Evolutionary conservation across 1,284 basidiomycete genomes (phyloP), one percentile per base, ranked within the genome.

Genomic region (Chiua sp.): DNA sequence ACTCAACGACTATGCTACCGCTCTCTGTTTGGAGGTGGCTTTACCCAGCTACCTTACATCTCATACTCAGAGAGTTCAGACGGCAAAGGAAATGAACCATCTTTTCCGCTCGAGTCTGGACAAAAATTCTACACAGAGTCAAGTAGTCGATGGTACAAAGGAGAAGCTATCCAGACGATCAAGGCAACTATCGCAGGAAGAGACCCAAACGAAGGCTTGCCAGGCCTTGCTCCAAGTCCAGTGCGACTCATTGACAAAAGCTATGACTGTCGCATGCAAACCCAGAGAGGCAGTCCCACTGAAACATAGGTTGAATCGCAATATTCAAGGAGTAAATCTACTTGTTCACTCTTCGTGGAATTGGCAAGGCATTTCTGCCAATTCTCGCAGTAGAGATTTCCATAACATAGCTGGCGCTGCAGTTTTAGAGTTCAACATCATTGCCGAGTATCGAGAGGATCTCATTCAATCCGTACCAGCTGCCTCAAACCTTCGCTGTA

Each of bases 241-340:
- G 30, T 50, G 35, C 15, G 37, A 20, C 26, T 8, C 12, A 8
- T 44, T 57, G 44, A 18, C 18, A 13, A 47, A 47, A 12, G 56
- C 56, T n/a, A 57, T 57, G 56, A 16, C 11, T 22, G n/a, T 4
- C 13, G 49, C 56, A 13, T 52, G 50, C 56, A 52, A 52, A 26
- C 44, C 50, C 16, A 11, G 30, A 30, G 26, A 37, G 6, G 7
- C 42, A 18, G 20, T 47, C 16, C 15, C 50, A 22, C 26, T 52
- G 15, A 57, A 47, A 47, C 13, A 15, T 23, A 47, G 23, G 20
- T 8, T 23, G 11, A 47, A 47, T 23, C n/a, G n/a, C 47, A 15
- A 23, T 8, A 47, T 47, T 47, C 47, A 47, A 47, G 47, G 47
- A n/a, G 23, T 23, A 23, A n/a, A 23, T 47, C 47, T 47, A 11